phyloP scores from a whole-genome alignment of 495 filamentous ascomycete genomes.

The Penicillium silybi region DNA sequence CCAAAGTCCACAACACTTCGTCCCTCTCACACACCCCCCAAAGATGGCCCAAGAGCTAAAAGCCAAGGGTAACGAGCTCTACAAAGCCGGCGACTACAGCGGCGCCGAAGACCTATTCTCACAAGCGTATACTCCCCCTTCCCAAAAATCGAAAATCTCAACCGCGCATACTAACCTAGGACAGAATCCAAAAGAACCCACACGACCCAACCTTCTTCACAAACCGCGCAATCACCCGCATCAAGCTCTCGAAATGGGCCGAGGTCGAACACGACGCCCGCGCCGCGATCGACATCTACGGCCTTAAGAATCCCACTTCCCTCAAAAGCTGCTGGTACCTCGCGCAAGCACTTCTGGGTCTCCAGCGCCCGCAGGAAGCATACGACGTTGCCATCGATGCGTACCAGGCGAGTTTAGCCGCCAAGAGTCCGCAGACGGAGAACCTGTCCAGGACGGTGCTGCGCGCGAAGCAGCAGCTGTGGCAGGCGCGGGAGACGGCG shows the following conservation, averaged over 20 bases:
- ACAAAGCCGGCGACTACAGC: conserved; percentile 63
- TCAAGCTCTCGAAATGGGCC: conserved; percentile 68
- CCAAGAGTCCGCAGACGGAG: conserved; percentile 55
- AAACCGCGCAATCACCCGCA: conserved; percentile 83
- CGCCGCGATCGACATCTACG: conserved; percentile 62
- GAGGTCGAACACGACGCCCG: conserved; percentile 77
- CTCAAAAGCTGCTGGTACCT: conserved; percentile 86
- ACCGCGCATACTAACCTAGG: neutral
- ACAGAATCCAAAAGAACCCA: conserved; percentile 47
- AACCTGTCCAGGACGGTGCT: conserved; percentile 66
- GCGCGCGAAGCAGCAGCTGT: conserved; percentile 69
- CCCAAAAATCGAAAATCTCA: neutral
- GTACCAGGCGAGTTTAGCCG: conserved; percentile 64
- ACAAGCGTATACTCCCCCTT: conserved; percentile 63
- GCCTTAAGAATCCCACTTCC: conserved; percentile 41
- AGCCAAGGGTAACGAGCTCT: conserved; percentile 49
- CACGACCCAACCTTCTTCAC: conserved; percentile 57
- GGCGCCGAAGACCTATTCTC: conserved; percentile 77
- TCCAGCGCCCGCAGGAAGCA: conserved; percentile 72
- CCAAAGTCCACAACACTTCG: neutral
- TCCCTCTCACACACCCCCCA: neutral
- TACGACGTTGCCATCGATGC: conserved; percentile 66
- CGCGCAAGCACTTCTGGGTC: conserved; percentile 73
- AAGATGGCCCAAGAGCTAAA: conserved; percentile 43
- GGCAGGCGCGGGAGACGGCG: conserved; percentile 46